Conservation (phyloP, 75 land plant species). For the Picea sitchensis region DNA sequence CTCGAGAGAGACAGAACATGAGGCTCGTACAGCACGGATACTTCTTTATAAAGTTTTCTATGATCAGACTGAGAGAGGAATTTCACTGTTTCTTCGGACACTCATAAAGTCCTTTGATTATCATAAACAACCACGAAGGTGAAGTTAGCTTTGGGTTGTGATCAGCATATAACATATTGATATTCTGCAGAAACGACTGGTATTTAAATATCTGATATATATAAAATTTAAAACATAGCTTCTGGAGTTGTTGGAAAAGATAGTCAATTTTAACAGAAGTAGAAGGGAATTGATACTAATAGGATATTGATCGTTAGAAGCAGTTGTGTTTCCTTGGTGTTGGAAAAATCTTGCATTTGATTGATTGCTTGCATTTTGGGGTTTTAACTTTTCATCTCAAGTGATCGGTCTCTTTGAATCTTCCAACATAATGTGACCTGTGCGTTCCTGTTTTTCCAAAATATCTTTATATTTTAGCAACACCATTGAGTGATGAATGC, state of each 20-base stretch:
- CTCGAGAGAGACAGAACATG: constrained; percentile 42
- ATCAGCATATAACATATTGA: neutral
- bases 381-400: neutral
- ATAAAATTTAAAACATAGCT: neutral
- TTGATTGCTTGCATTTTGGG: neutral
- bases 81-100: constrained; percentile 58
- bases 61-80: constrained; percentile 94
- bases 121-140: constrained; percentile 95
- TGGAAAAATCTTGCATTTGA: neutral
- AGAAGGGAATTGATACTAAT: too few species aligned
- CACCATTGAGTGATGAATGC: neutral
- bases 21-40: constrained; percentile 70
- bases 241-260: neutral
- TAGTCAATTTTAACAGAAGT: neutral
- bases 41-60: constrained; percentile 89
- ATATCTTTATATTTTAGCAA: neutral
- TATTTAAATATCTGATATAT: neutral
- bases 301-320: neutral
- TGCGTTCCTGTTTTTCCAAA: neutral
- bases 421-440: neutral
- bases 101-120: constrained; percentile 63
- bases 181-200: neutral
- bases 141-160: neutral
- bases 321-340: too few species aligned
- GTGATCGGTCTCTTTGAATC: neutral